These are phyloP conservation scores for Auricularia sp. DNA, from an alignment of 768 basidiomycete genomes.

Conservation along the genomic window DNA sequence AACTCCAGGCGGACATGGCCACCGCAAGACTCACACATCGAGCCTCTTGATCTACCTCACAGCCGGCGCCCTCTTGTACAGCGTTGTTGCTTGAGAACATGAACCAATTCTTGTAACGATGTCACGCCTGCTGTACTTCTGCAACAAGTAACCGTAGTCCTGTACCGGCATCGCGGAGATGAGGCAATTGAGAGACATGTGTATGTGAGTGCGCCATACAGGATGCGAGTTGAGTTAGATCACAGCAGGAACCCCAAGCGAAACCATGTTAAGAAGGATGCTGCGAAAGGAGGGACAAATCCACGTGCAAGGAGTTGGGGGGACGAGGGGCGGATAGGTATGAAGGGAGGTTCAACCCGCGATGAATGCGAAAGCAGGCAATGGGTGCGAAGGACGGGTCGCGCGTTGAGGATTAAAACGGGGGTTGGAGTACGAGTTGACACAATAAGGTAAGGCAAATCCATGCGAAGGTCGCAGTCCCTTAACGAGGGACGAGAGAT, in stretches of 20 bases:
- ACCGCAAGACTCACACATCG: too few species aligned
- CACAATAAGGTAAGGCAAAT: neutral
- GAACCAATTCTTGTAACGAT: too few species aligned
- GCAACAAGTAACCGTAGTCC: too few species aligned
- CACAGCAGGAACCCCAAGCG: neutral
- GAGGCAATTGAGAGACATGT: neutral
- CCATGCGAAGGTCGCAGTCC: neutral
- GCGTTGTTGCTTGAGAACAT: too few species aligned
- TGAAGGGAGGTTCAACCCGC: neutral
- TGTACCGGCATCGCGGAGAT: neutral
- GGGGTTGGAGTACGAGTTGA: neutral
- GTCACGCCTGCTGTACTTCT: too few species aligned
- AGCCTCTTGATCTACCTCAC: too few species aligned
- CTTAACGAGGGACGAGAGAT: neutral
- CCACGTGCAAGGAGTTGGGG: neutral
- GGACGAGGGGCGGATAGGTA: neutral
- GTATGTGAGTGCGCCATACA: neutral
- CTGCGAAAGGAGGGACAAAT: neutral
- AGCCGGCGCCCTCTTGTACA: too few species aligned
- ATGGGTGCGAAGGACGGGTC: neutral
- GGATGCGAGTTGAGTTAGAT: neutral
- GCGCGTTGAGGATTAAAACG: neutral
- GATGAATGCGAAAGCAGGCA: neutral
- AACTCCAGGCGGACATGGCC: too few species aligned
- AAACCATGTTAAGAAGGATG: neutral